These are phyloP conservation scores for Coelastrella sp. DNA, from an alignment of 139 green algal genomes.

Conservation along the genomic window DNA sequence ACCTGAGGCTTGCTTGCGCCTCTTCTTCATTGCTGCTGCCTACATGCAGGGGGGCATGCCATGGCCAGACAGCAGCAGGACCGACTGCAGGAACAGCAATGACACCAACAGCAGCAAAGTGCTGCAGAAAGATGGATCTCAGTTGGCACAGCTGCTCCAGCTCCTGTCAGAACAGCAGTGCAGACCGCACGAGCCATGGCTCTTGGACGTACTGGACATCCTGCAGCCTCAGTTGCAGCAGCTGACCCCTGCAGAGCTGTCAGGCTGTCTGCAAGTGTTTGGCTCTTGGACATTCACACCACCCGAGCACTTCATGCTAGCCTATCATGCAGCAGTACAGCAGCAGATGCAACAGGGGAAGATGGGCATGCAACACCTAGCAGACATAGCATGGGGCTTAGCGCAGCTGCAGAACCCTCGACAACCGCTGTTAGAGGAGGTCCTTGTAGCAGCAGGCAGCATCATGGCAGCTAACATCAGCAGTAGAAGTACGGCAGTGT, in stretches of 20 bases:
- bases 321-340: not conserved
- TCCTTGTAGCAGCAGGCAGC: conserved; percentile 6
- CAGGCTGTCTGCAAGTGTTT: conserved; percentile 25
- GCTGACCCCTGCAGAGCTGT: conserved; percentile 29
- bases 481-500: not conserved
- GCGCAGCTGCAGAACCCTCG: conserved; percentile 31
- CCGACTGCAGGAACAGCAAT: not conserved
- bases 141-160: conserved; percentile 45
- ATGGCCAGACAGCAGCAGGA: not conserved
- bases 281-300: conserved; percentile 24
- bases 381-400: conserved; percentile 6
- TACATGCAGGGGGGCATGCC: not conserved
- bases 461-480: conserved; percentile 13
- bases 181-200: conserved; percentile 34
- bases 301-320: conserved; percentile 27
- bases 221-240: conserved; percentile 12
- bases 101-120: not conserved
- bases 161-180: conserved; percentile 44
- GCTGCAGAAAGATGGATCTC: conserved; percentile 34
- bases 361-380: conserved; percentile 2
- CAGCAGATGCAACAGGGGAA: conserved; percentile 14
- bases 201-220: conserved; percentile 34
- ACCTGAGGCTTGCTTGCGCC: no score
- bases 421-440: not conserved
- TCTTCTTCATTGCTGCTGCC: no score